These are phyloP conservation scores for Narthecium ossifragum DNA, from an alignment of 106 monocot genomes.

Conservation along the genomic window DNA sequence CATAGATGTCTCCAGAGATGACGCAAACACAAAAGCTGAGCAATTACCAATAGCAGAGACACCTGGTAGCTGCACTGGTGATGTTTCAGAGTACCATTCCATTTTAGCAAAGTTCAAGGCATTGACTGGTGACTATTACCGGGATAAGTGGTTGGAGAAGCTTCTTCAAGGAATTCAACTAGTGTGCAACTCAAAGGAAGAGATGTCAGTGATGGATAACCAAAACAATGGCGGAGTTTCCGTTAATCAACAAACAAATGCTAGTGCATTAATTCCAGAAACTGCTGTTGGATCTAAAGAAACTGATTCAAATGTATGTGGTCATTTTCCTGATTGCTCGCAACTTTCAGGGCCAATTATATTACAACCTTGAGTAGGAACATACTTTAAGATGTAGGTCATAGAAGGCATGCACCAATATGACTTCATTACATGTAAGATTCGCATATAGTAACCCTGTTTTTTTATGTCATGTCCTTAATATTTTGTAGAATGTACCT, in stretches of 20 bases:
- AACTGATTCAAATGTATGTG: constrained; percentile 30
- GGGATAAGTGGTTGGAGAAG: constrained; percentile 88
- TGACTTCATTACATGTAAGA: no score
- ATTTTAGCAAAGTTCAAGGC: constrained; percentile 61
- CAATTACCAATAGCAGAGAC: constrained; percentile 44
- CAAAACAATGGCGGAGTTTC: constrained; percentile 11
- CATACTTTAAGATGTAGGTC: no score
- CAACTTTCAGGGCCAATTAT: no score
- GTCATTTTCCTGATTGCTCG: no score
- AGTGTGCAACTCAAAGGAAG: constrained; percentile 44
- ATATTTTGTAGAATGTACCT: no score
- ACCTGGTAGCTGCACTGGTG: constrained; percentile 53
- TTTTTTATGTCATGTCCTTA: no score
- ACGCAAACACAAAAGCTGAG: constrained; percentile 26
- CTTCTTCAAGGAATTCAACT: constrained; percentile 61
- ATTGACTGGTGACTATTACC: constrained; percentile 58
- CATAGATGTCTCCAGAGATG: constrained; percentile 60
- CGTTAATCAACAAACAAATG: constrained; percentile 12
- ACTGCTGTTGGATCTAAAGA: constrained; percentile 9
- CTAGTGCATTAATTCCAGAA: not conserved
- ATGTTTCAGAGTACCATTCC: constrained; percentile 43
- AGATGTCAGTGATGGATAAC: constrained; percentile 20
- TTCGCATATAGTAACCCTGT: no score
- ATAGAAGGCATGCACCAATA: no score
- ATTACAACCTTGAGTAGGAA: no score